Base-by-base conservation (phyloP, 768 basidiomycete genomes). In the Suillus placidus region DNA sequence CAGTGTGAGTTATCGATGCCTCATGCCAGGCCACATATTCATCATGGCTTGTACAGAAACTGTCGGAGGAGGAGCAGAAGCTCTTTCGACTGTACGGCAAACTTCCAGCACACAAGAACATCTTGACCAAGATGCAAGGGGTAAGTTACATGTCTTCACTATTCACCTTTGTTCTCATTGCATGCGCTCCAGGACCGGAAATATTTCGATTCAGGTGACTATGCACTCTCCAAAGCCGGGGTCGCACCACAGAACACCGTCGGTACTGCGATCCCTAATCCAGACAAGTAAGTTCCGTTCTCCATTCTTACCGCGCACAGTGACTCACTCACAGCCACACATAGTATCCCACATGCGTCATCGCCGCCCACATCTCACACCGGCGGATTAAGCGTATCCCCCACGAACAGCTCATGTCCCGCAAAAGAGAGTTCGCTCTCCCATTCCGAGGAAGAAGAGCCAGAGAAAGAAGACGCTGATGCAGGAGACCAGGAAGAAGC, bases 161-260 rank as follows among this genome's bases (percentile, higher is more conserved):
- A 23, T 51, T 57, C 35, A 18, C 42, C 61, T 42, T 47, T 40
- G 42, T 35, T n/a, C 64, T 63, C 55, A 67, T 60, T 67, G 51
- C 63, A 47, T 45, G 37, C 18, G 63, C 30, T 61, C 43, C 71
- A 98, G 96, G 97, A 99, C 75, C 93, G 97, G 73, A 99, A 99
- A 80, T 99, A 95, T 81, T 99, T 99, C 78, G 97, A 99, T 80
- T 99, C 97, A 64, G 97, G 97, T 65, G 97, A 99, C 78, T 99
- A 99, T 74, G 96, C 96, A 37, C 83, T 99, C 70, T 95, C 94
- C 60, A 98, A 99, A 78, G 97, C 97, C 3, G 92, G 97, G 34
- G 89, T 91, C 56, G 84, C 90, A n/a, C 90, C 93, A 57, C 93
- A 94, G 77, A 92, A 85, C 68, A 84, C 88, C 3, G 94, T 98